A percentile compares a stretch with the other conserved stretches of the same genome.
Evolutionary conservation across 805 yeast genomes (phyloP).

Genomic region (Saturnispora saitoi): DNA sequence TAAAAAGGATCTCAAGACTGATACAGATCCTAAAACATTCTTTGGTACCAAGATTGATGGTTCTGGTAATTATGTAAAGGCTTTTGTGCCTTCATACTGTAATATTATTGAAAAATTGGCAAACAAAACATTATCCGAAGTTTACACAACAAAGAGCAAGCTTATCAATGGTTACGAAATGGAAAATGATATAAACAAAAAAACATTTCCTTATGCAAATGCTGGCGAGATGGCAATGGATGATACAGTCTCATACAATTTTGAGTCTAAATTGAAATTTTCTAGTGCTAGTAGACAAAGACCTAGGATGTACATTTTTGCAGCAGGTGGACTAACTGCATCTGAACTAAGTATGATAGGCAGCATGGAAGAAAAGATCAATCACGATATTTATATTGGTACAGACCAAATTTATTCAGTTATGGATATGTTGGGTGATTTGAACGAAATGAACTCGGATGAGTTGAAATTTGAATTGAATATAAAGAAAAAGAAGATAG

Average conservation of each 20-base stretch:
- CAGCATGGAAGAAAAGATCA: slow-evolving; percentile 51
- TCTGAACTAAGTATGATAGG: slow-evolving; percentile 72
- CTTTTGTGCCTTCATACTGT: slow-evolving; percentile 22
- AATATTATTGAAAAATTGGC: slow-evolving; percentile 23
- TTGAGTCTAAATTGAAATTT: slow-evolving; percentile 26
- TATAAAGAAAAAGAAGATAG: slow-evolving; percentile 12
- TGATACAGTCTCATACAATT: slow-evolving; percentile 15
- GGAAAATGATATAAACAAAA: slow-evolving; percentile 33
- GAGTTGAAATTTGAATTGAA: slow-evolving; percentile 22
- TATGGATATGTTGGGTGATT: slow-evolving; percentile 28
- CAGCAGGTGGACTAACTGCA: slow-evolving; percentile 85
- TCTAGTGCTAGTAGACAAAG: slow-evolving; percentile 26
- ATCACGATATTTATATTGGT: slow-evolving; percentile 75
- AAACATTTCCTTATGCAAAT: slow-evolving; percentile 43
- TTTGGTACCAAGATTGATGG: slow-evolving; percentile 37
- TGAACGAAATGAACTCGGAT: slow-evolving; percentile 23
- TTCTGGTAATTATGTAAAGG: slow-evolving; percentile 20
- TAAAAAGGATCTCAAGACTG: slow-evolving; percentile 32
- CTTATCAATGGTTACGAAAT: slow-evolving; percentile 10
- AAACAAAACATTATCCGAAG: slow-evolving; percentile 23
- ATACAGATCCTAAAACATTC: slow-evolving; percentile 41
- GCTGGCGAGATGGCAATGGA: slow-evolving; percentile 23
- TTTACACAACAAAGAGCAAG: slow-evolving; percentile 15
- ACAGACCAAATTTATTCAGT: slow-evolving; percentile 59
- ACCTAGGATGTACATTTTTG: slow-evolving; percentile 69